phyloP scores from a whole-genome alignment of 768 basidiomycete genomes.

The Tephrocybe sp. region DNA sequence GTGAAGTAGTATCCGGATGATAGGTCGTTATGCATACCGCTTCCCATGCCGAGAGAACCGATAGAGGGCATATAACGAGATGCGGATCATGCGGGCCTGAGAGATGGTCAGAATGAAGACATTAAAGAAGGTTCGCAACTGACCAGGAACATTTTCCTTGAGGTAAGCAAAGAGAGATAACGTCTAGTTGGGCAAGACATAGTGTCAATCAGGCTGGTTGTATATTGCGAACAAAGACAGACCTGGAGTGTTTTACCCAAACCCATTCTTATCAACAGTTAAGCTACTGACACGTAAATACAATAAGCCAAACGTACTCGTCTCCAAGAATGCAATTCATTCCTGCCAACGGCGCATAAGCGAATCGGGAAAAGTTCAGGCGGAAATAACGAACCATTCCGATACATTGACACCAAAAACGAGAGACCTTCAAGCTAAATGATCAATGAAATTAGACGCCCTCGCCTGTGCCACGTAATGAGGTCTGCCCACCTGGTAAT shows the following conservation, averaged over 20 bases:
- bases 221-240: constrained; percentile 2
- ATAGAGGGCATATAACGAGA: constrained; percentile 71
- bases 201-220: neutral
- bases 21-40: constrained; percentile 29
- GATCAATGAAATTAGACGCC: neutral
- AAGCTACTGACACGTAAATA: neutral
- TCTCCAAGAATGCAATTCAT: constrained; percentile 75
- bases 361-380: too few relatives aligned
- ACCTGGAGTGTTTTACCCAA: constrained; percentile 66
- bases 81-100: constrained; percentile 53
- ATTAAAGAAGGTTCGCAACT: too few relatives aligned
- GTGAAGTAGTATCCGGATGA: neutral
- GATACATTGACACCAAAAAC: constrained; percentile 63
- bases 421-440: constrained; percentile 57
- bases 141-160: constrained; percentile 48
- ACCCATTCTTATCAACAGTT: constrained; percentile 44
- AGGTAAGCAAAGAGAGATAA: constrained; percentile 67
- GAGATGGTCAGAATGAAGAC: neutral
- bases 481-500: constrained; percentile 56
- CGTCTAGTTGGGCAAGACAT: constrained; percentile 34
- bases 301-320: constrained; percentile 39
- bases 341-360: constrained; percentile 27
- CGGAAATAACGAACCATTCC: constrained; percentile 50
- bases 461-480: neutral
- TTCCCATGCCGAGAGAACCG: constrained; percentile 61